Base-by-base conservation (phyloP, 345 rosid genomes). In the Eucalyptus marginata region DNA sequence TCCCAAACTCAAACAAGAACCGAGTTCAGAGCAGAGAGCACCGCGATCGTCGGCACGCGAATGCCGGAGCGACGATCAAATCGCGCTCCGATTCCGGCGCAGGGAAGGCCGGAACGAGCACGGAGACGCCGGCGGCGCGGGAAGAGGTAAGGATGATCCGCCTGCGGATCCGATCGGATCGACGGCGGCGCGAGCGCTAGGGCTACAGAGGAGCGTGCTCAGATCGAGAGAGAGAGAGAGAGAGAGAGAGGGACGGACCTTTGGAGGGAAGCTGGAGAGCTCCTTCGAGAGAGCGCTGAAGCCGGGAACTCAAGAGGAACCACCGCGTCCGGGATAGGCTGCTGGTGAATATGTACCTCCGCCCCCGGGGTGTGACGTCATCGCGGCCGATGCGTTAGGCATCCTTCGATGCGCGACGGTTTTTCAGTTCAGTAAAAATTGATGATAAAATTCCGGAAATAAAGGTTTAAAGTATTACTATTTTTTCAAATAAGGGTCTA, bases 401-500 rank as follows among this genome's bases (percentile, higher is more conserved):
- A 40, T 76, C 83, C 13, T 40, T 76, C 43, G 40, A 40, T 40
- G 47, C 29, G 47, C 5, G 8, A 20, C 81, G 81, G 25, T 71
- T 71, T 71, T 31, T n/a, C 62, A 4, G 11, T 56, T 52, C 24
- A 52, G 56, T 52, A 52, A 52, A 52, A 7, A 52, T 52, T 52
- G 58, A 52, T 52, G 10, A 52, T 52, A 52, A 52, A 52, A 52
- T 52, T 18, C 58, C 58, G 58, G 4, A 7, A 52, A 52, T 52
- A 52, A 2, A 52, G 4, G 10, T 0, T 1, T 52, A 4, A 51
- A 51, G 1, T 16, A 0, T 51, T 20, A 52, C 18, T 52, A 52
- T 52, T 52, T 52, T 52, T 1, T 52, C 0, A 18, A 1, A 52
- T 52, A 52, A 52, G 51, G 0, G 4, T 52, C 0, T 52, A 0